A percentile compares a stretch with the other conserved stretches of the same genome.
phyloP scores from a whole-genome alignment of 2,329 filamentous ascomycete genomes.

The Trichoderma sp. region DNA sequence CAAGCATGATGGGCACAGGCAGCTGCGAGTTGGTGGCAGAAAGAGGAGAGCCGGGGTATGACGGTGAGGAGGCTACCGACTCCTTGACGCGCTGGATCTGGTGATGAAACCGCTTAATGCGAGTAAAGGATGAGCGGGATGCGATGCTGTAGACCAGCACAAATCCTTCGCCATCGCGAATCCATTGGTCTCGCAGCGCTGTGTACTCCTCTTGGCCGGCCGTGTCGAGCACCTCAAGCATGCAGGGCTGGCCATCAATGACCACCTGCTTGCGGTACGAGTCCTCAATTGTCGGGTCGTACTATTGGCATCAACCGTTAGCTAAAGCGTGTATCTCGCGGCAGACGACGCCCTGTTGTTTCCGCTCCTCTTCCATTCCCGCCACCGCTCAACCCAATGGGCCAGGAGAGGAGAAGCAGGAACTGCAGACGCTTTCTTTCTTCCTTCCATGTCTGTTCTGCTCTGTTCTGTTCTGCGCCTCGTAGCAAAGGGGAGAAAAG shows the following conservation, averaged over 20 bases:
- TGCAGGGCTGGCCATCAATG: slow-evolving; percentile 92
- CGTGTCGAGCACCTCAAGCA: slow-evolving; percentile 96
- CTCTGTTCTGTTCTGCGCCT: neutral
- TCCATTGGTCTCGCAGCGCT: slow-evolving; percentile 95
- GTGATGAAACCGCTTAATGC: slow-evolving; percentile 93
- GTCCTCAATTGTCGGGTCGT: slow-evolving; percentile 86
- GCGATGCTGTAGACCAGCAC: slow-evolving; percentile 98
- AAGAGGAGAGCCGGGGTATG: slow-evolving; percentile 74
- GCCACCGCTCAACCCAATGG: slow-evolving; percentile 7
- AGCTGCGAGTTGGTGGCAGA: slow-evolving; percentile 59
- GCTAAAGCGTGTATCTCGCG: neutral
- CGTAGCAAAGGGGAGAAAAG: neutral
- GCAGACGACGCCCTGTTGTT: neutral
- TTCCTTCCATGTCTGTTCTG: neutral
- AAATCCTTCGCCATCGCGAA: slow-evolving; percentile 95
- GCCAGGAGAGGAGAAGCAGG: slow-evolving; percentile 18
- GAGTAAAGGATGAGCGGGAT: slow-evolving; percentile 89
- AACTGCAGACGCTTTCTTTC: neutral
- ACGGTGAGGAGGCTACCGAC: slow-evolving; percentile 74
- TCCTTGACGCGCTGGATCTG: slow-evolving; percentile 98
- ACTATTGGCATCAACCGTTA: slow-evolving; percentile 49
- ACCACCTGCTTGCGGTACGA: slow-evolving; percentile 88
- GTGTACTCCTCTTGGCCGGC: slow-evolving; percentile 99
- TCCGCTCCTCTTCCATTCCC: slow-evolving; percentile 22
- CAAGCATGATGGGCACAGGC: slow-evolving; percentile 92